phyloP scores from a whole-genome alignment of 129 eudicot genomes.

The Arctium minus region DNA sequence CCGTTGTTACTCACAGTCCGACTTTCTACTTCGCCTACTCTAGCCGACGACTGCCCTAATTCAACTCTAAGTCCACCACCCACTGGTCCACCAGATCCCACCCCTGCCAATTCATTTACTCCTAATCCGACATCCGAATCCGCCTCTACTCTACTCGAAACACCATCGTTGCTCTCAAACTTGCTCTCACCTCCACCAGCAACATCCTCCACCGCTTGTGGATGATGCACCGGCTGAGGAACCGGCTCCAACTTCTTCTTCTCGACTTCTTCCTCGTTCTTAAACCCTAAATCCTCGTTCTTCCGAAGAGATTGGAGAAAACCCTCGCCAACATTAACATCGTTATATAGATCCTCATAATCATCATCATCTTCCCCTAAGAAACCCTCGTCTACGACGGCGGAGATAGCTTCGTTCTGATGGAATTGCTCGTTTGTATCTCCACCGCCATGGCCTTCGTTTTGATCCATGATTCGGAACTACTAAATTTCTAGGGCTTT shows the following conservation, averaged over 20 bases:
- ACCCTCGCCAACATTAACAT: slow-evolving; percentile 85
- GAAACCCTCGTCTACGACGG: slow-evolving; percentile 81
- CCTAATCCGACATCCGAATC: slow-evolving; percentile 26
- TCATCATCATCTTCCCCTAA: slow-evolving; percentile 79
- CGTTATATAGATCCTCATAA: slow-evolving; percentile 81
- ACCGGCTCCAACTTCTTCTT: slow-evolving; percentile 11
- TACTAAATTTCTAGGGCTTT: slow-evolving; percentile 30
- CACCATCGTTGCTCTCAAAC: slow-evolving; percentile 40
- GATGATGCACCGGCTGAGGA: slow-evolving; percentile 18
- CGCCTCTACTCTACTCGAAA: slow-evolving; percentile 32
- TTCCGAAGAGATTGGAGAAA: slow-evolving; percentile 52
- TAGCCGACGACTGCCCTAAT: slow-evolving; percentile 44
- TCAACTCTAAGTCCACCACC: slow-evolving; percentile 55
- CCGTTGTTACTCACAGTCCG: slow-evolving; percentile 8
- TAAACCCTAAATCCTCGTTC: slow-evolving; percentile 46
- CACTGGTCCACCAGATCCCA: slow-evolving; percentile 22
- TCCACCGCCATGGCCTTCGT: slow-evolving; percentile 38
- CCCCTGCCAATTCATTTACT: slow-evolving; percentile 32
- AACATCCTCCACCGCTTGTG: slow-evolving; percentile 16
- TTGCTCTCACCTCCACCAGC: slow-evolving; percentile 22
- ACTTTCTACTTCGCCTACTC: slow-evolving; percentile 37
- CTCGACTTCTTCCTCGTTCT: slow-evolving; percentile 37
- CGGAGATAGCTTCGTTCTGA: slow-evolving; percentile 76
- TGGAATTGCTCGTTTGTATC: slow-evolving; percentile 54
- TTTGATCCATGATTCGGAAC: slow-evolving; percentile 43